phyloP scores from a whole-genome alignment of 345 rosid genomes.

The Eucalyptus virginea region DNA sequence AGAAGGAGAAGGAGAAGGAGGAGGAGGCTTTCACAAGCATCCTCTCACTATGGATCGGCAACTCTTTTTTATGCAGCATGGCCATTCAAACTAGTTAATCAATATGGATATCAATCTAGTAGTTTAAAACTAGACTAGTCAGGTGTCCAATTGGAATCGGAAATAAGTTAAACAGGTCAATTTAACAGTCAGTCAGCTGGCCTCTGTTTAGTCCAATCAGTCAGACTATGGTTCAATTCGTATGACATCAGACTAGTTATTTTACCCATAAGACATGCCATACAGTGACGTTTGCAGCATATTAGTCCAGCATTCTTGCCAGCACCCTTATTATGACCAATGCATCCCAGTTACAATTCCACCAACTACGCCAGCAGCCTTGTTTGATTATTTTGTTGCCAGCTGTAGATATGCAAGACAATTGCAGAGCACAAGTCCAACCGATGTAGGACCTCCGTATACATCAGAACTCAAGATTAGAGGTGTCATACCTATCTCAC shows the following conservation, averaged over 20 bases:
- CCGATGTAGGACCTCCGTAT: background rate
- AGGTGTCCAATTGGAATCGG: background rate
- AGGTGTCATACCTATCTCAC: background rate
- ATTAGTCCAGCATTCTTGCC: background rate
- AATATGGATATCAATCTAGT: background rate
- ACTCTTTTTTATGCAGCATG: background rate
- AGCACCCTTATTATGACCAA: background rate
- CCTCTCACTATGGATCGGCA: background rate
- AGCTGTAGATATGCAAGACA: background rate
- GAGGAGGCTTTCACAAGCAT: background rate
- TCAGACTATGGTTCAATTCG: background rate
- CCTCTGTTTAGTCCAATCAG: background rate
- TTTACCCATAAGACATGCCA: background rate
- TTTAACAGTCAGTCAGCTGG: background rate
- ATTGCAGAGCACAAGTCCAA: background rate
- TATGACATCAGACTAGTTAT: background rate
- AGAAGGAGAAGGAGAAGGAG: background rate
- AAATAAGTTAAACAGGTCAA: background rate
- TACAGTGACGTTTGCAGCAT: background rate
- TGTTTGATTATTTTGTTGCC: background rate
- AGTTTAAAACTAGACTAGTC: background rate
- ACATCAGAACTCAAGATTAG: background rate
- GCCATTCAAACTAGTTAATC: background rate
- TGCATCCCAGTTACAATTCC: background rate
- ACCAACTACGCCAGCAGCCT: background rate